Percentiles rank a stretch among this genome's conserved stretches.
These are phyloP conservation scores for Coprinopsis marcescibilis DNA, from an alignment of 768 basidiomycete species.

Conservation along the genomic window DNA sequence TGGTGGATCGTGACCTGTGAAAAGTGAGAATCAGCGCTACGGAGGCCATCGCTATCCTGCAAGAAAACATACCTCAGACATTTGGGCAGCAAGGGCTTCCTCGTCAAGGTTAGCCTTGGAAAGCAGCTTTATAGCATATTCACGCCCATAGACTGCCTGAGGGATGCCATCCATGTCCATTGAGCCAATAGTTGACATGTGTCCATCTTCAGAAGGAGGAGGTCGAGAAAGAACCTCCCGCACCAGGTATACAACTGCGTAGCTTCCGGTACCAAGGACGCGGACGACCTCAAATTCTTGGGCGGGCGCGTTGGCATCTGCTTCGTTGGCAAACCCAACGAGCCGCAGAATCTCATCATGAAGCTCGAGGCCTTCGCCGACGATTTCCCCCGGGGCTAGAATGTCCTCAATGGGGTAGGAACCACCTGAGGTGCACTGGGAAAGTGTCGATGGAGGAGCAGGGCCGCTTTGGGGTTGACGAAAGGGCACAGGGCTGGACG, in stretches of 20 bases:
- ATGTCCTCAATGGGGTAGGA: conserved; percentile 49
- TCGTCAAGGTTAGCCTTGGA: conserved; percentile 90
- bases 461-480: conserved; percentile 19
- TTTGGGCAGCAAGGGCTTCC: conserved; percentile 82
- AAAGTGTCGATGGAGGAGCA: conserved; percentile 20
- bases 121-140: conserved; percentile 94
- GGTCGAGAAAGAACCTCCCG: conserved; percentile 57
- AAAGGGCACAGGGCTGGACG: conserved; percentile 26
- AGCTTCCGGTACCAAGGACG: conserved; percentile 82
- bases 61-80: conserved; percentile 66
- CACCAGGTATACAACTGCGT: conserved; percentile 93
- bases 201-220: conserved; percentile 46
- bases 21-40: conserved; percentile 12
- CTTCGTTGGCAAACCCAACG: conserved; percentile 35
- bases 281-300: conserved; percentile 79
- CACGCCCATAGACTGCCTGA: conserved; percentile 57
- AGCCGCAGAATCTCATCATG: conserved; percentile 63
- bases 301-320: conserved; percentile 41
- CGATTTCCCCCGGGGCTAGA: conserved; percentile 64
- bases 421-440: conserved; percentile 29
- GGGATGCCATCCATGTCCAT: conserved; percentile 49
- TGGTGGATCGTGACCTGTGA: conserved; percentile 88
- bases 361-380: conserved; percentile 61
- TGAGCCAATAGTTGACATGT: conserved; percentile 49
- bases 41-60: conserved; percentile 10